These are phyloP conservation scores for Aspergillus sp. DNA, from an alignment of 2,329 filamentous ascomycete genomes.

Conservation along the genomic window DNA sequence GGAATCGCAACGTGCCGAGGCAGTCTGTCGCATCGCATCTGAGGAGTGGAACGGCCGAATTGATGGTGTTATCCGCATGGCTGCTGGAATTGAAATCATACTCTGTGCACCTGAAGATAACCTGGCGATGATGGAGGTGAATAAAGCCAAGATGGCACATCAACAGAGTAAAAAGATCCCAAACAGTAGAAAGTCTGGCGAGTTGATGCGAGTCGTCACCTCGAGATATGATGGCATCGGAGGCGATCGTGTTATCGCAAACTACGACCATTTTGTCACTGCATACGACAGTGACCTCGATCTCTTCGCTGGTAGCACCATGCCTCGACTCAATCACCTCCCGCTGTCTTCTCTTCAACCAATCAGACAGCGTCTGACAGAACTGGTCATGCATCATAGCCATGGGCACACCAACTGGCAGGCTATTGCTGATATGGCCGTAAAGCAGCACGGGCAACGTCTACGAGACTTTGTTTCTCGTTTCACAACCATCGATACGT, in stretches of 20 bases:
- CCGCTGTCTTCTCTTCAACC: background rate
- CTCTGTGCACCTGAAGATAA: slow-evolving; percentile 55
- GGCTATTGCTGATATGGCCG: slow-evolving; percentile 56
- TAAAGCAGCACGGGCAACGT: slow-evolving; percentile 53
- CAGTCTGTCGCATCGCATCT: slow-evolving; percentile 50
- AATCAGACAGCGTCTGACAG: slow-evolving; percentile 25
- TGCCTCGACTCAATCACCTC: slow-evolving; percentile 24
- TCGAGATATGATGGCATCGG: slow-evolving; percentile 9
- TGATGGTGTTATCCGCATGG: slow-evolving; percentile 63
- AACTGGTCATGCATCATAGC: slow-evolving; percentile 31
- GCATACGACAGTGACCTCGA: slow-evolving; percentile 35
- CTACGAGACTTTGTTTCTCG: slow-evolving; percentile 30
- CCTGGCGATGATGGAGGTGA: slow-evolving; percentile 27
- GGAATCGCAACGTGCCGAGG: slow-evolving; percentile 49
- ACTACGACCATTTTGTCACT: slow-evolving; percentile 43
- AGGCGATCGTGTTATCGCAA: slow-evolving; percentile 29
- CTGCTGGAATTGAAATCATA: slow-evolving; percentile 65
- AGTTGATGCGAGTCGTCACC: slow-evolving; percentile 2
- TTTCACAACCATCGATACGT: background rate
- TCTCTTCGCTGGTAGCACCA: slow-evolving; percentile 28
- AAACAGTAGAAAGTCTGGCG: background rate
- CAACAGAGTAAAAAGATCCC: background rate
- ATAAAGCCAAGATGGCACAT: slow-evolving; percentile 3
- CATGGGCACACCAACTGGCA: slow-evolving; percentile 56
- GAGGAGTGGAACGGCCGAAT: slow-evolving; percentile 46